Base-by-base conservation (phyloP, 2,329 filamentous ascomycete genomes). In the Diaporthe velutina region DNA sequence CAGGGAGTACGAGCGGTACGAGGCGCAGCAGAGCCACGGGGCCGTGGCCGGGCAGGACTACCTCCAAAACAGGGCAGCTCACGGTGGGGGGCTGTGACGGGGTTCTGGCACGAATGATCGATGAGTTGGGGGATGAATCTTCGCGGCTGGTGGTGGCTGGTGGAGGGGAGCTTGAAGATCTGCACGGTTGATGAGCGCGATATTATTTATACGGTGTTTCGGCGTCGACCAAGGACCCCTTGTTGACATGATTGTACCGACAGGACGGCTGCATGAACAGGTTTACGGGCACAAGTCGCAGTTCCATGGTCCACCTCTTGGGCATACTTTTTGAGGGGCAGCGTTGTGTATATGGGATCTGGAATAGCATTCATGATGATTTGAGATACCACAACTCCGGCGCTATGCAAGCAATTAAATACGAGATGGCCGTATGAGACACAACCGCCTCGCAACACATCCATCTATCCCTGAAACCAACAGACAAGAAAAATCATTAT, bases 1-100 rank as follows among this genome's bases (percentile, higher is more conserved):
- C 78, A 81, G 83, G 73, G 90, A 92, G 82, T 92, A 92, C 80
- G 83, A 87, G 79, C 84, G 85, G 74, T 91, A 90, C 80, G 88
- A 91, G 79, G 86, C 86, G 77, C 85, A 87, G 83, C 83, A 83
- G 73, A 79, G 78, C 73, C 80, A 83, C 67, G 38, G 61, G 38
- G 72, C 77, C 57, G 71, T 38, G 61, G n/a, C 33, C 9, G 74
- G 71, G 40, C 30, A 52, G 35, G 55, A 50, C 10, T 35, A 45
- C 8, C 17, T 45, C 17, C 33, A 60, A 9, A n/a, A 25, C 2
- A 22, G 70, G 13, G 61, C 61, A 22, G 40, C 28, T 28, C 42
- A 45, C 22, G 70, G 35, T 25, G 28, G 25, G 10, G 22, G 35
- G 35, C 35, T 50, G n/a, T 25, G n/a, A n/a, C n/a, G n/a, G n/a